Percentiles rank a stretch among this genome's conserved stretches.
These are phyloP conservation scores for Poteriospumella lacustris DNA, from an alignment of 108 stramenopile genomes.

Conservation along the genomic window DNA sequence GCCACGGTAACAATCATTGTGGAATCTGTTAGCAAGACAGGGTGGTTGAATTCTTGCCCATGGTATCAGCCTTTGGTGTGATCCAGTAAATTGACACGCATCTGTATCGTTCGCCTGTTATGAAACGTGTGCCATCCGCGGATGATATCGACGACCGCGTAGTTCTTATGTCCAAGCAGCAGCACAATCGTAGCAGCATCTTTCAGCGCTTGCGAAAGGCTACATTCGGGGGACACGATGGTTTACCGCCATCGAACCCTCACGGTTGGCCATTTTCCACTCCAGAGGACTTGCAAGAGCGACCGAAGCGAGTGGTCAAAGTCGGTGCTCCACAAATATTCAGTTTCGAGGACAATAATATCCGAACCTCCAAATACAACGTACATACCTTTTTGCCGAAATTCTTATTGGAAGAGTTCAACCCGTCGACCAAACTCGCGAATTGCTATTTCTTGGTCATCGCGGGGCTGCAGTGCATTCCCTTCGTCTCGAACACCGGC, in stretches of 20 bases:
- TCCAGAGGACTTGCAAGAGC: not conserved
- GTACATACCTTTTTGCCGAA: constrained; percentile 45
- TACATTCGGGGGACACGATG: not conserved
- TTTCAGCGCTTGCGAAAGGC: not conserved
- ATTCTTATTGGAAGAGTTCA: constrained; percentile 26
- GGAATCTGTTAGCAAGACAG: no score
- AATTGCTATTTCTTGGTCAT: constrained; percentile 27
- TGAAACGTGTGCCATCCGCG: no score
- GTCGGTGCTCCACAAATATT: constrained; percentile 39
- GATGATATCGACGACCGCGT: no score
- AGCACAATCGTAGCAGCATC: not conserved
- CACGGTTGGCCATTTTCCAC: not conserved
- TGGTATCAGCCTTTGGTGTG: no score
- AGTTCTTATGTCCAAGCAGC: not conserved
- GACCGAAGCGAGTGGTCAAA: constrained; percentile 21
- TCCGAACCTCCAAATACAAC: constrained; percentile 49
- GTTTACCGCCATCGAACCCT: not conserved
- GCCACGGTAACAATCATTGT: no score
- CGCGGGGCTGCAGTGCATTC: constrained; percentile 3
- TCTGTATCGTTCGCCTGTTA: no score
- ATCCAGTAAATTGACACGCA: no score
- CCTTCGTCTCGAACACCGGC: not conserved
- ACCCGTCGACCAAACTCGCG: constrained; percentile 14
- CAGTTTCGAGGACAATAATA: constrained; percentile 46
- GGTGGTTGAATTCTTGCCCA: no score